Evolutionary conservation across 495 filamentous ascomycete species (phyloP), one percentile per base, ranked within the genome.

Genomic region (Usnea hakonensis): DNA sequence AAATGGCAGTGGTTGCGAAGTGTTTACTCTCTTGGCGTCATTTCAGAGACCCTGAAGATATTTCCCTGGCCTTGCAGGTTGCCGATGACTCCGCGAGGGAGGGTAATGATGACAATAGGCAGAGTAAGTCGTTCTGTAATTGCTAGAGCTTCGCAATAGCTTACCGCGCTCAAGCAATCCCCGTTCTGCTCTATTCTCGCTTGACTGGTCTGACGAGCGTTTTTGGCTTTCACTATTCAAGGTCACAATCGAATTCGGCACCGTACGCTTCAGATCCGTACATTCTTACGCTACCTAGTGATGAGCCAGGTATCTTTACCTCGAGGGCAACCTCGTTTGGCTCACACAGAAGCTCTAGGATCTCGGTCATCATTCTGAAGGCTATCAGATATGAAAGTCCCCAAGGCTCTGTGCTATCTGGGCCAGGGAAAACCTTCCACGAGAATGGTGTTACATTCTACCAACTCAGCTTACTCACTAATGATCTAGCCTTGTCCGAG

Each of bases 21-120:
- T 60, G 28, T 71, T 74, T 64, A 35, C 58, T 78, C 10, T 70
- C 71, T 23, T 79, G 78, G 77, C 68, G 69, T 46, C 79, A 81
- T 72, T 78, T 73, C 61, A 71, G 78, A 46, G 74, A 80, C 46
- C 63, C 69, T 0, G 75, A 78, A 55, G 79, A 82, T 63, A 74
- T 68, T 17, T 81, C 77, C 44, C 65, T 81, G 33, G 66, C 65
- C 28, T 35, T 81, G 3, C 67, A 72, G 40, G 62, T 74, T 62
- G 54, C 78, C 21, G 52, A 26, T 43, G 30, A 37, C 43, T n/a
- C 33, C 11, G 21, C 37, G 17, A 60, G 33, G 11, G 66, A 52
- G 58, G 73, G 32, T 14, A 1, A 3, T 36, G 61, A 71, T 60
- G 58, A 71, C 70, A 77, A 74, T 63, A 30, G 46, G 30, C 13